Base-by-base conservation (phyloP, 345 rosid species). In the Euphorbia tirucalli region DNA sequence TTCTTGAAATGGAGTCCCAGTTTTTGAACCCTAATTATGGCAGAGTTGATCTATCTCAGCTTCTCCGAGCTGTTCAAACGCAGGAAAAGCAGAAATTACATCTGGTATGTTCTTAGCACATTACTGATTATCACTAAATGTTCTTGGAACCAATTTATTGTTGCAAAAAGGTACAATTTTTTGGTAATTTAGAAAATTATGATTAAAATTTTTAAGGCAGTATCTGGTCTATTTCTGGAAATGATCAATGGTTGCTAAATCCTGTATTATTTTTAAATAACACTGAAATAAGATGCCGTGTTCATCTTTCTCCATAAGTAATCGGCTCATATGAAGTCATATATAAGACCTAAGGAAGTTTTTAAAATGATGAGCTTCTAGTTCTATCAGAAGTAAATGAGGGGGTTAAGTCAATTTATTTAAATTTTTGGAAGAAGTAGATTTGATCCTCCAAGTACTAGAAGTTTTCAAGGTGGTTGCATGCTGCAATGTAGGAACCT, bases 21-120 rank as follows among this genome's bases (percentile, higher is more conserved):
- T 89, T 92, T 79, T 70, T 65, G 71, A 76, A 65, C 71, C 89
- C 91, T 22, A 79, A 80, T 32, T 68, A 78, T 25, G 62, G 81
- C 73, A 85, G 97, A 69, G 73, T 71, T 56, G 97, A 94, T 86
- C 85, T 94, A 55, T 89, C 96, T 73, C 83, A 86, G 62, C 77
- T 92, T 24, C 89, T 94, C 57, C 79, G 88, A 65, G 85, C 87
- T 61, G 87, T 94, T 80, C 98, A 94, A 83, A 77, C 80, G 13
- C 96, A 90, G 71, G 97, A 94, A 77, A 92, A 90, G 80, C 83
- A 88, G 87, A 94, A 92, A 75, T 61, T 90, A 78, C 89, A 90
- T 63, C 82, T 92, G 93, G 97, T 89, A 27, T 13, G 32, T 25
- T 55, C 59, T 55, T 28, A 21, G 7, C 59, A 41, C 11, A 41